These are phyloP conservation scores for Acrodontium crateriforme DNA, from an alignment of 2,329 filamentous ascomycete species.

Conservation along the genomic window DNA sequence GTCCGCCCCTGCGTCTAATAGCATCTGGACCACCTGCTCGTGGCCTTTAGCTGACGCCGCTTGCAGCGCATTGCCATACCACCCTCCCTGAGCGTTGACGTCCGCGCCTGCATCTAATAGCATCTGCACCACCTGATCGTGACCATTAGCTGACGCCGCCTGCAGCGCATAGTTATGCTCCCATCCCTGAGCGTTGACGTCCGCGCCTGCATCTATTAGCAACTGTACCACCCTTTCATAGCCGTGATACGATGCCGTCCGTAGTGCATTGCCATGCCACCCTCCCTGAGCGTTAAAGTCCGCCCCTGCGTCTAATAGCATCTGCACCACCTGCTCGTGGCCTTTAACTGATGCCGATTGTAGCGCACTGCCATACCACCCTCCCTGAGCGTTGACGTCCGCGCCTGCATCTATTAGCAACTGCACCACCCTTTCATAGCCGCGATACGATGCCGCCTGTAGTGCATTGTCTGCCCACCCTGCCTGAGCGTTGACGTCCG, in stretches of 20 bases:
- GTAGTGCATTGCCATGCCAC: conserved; percentile 2
- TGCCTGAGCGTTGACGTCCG: neutral
- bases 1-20: conserved; percentile 5
- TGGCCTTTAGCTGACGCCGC: conserved; percentile 5
- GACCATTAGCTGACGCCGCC: conserved; percentile 4
- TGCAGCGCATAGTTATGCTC: conserved; percentile 2
- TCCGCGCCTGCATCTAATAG: conserved; percentile 8
- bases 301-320: conserved; percentile 3
- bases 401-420: conserved; percentile 9
- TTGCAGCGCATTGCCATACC: conserved; percentile 4
- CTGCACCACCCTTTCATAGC: conserved; percentile 10
- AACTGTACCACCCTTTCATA: conserved; percentile 2
- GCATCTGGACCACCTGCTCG: conserved; percentile 5
- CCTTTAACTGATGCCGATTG: conserved; percentile 4
- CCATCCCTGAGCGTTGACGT: conserved; percentile 4
- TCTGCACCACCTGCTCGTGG: conserved; percentile 1
- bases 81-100: conserved; percentile 4
- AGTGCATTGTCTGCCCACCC: conserved; percentile 4
- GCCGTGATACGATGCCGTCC: conserved; percentile 2
- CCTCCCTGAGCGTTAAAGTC: conserved; percentile 2
- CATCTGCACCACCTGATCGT: conserved; percentile 3
- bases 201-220: conserved; percentile 2
- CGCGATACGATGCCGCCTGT: conserved; percentile 1
- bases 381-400: conserved; percentile 7
- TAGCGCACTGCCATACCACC: conserved; percentile 3